Evolutionary conservation across 1,284 basidiomycete genomes (phyloP), one percentile per base, ranked within the genome.

Genomic region (Cryptococcus sp.): DNA sequence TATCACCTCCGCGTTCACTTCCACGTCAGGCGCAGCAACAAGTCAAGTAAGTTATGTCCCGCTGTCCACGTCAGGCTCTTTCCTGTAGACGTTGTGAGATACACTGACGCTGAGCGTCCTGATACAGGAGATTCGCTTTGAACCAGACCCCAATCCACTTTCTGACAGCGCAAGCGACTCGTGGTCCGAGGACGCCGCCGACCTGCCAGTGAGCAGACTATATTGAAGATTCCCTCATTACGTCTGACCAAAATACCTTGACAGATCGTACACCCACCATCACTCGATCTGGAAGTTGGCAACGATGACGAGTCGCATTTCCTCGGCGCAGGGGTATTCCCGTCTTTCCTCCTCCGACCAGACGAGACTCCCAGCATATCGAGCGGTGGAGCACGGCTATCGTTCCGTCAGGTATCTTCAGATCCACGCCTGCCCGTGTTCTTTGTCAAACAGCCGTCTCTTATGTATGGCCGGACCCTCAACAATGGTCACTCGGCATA

Each of bases 351-450:
- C 5, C 59, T 70, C 2, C 44, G 54, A 19, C 61, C 56, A 35
- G 61, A 54, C 46, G 56, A 52, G 20, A 47, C 50, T 16, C 39
- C 47, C 2, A 46, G 54, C 1, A 41, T 53, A 10, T 54, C 57
- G 15, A 57, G 44, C 17, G 47, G 52, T 5, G 56, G 64, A 2
- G 61, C 57, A 8, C 57, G 54, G 8, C 52, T 73, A 13, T 47
- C 61, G 1, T 75, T 72, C 38, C 65, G 73, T 0, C 74, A 75
- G 31, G 70, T 74, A n/a, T 71, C 71, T 13, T 47, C 62, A 2
- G 69, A 75, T 31, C 52, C 61, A 2, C 49, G 57, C 5, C 45
- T 59, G 5, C 72, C 74, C 0, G 72, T 68, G 2, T 74, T 66
- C 68, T 76, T 76, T 51, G 64, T 75, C n/a, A 60, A 65, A 27